A percentile compares a stretch with the other conserved stretches of the same genome.
Conservation (phyloP, 495 filamentous ascomycete genomes). For the Aeminium ludgeri region DNA sequence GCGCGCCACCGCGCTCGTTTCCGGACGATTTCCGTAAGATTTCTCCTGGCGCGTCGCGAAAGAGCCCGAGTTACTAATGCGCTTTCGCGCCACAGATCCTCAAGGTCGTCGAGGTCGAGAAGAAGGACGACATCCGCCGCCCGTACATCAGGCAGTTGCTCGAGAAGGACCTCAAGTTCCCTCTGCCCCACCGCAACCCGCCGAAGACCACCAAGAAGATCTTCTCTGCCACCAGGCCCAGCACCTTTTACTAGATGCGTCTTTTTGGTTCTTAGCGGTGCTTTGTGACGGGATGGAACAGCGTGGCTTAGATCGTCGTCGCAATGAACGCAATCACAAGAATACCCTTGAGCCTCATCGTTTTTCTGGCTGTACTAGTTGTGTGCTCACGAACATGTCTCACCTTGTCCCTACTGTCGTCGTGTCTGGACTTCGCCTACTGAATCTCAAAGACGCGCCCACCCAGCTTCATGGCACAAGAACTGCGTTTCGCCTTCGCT, state of each 20-base stretch:
- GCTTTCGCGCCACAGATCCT: slow-evolving; percentile 51
- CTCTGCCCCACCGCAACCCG: slow-evolving; percentile 85
- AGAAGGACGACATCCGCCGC: slow-evolving; percentile 79
- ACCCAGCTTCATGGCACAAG: too few species aligned
- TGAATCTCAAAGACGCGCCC: too few species aligned
- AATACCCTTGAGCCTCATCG: too few species aligned
- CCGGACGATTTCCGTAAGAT: slow-evolving; percentile 86
- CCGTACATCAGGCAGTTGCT: slow-evolving; percentile 98
- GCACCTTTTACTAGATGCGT: slow-evolving; percentile 48
- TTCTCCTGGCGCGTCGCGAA: not conserved
- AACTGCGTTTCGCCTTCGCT: too few species aligned
- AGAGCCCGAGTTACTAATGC: not conserved
- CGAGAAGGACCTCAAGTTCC: slow-evolving; percentile 89
- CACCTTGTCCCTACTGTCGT: too few species aligned
- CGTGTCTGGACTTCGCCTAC: too few species aligned
- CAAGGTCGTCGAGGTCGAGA: slow-evolving; percentile 91
- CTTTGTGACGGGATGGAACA: too few species aligned
- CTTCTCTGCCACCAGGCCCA: slow-evolving; percentile 77
- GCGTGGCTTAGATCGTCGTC: too few species aligned
- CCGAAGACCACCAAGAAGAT: slow-evolving; percentile 67
- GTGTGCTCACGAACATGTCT: too few species aligned
- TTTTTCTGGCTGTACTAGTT: too few species aligned
- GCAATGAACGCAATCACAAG: too few species aligned
- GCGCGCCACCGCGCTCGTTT: slow-evolving; percentile 95
- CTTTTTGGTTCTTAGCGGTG: too few species aligned